Evolutionary conservation across 2,329 filamentous ascomycete species (phyloP).

Genomic region (Aspergillus pseudonomiae): DNA sequence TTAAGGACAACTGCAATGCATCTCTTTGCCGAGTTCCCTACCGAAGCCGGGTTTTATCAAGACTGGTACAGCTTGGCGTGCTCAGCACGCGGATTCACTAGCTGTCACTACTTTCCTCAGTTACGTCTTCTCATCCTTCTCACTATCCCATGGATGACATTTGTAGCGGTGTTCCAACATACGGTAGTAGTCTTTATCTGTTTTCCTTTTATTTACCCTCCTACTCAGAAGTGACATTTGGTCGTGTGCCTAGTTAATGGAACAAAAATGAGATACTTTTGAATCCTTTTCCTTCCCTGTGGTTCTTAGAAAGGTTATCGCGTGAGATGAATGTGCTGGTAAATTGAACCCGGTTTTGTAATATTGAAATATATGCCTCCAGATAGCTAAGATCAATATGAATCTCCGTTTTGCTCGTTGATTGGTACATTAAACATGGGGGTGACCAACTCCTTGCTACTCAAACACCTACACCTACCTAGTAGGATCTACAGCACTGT

Average conservation of each 20-base stretch:
- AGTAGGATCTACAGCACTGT: background rate
- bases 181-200: conserved; percentile 12
- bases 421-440: background rate
- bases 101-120: conserved; percentile 1
- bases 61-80: background rate
- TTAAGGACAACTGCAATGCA: conserved; percentile 23
- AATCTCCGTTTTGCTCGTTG: background rate
- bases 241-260: conserved; percentile 36
- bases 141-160: conserved; percentile 5
- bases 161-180: conserved; percentile 17
- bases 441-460: background rate
- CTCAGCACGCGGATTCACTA: background rate
- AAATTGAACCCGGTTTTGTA: background rate
- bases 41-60: background rate
- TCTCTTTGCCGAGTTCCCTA: conserved; percentile 7
- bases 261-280: conserved; percentile 25
- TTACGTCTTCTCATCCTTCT: background rate
- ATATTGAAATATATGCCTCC: background rate
- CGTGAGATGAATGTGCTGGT: no score
- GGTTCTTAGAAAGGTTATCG: background rate
- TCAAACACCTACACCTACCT: background rate
- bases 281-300: background rate
- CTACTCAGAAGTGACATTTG: conserved; percentile 23
- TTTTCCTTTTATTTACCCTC: conserved; percentile 2
- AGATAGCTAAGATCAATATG: background rate